phyloP scores from a whole-genome alignment of 768 basidiomycete species.

The Boletus rubroflammeus region DNA sequence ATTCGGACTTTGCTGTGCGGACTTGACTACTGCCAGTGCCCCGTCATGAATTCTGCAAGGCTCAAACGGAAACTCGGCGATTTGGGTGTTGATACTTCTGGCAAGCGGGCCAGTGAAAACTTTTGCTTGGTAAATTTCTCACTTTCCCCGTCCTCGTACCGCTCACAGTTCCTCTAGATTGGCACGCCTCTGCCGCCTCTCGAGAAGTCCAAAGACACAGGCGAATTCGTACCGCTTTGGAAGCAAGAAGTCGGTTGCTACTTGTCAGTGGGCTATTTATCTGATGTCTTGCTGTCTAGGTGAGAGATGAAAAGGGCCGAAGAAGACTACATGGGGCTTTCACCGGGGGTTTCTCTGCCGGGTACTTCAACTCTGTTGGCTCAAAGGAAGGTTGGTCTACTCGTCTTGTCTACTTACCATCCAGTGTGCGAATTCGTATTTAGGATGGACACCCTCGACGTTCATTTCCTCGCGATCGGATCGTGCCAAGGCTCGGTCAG shows the following conservation, averaged over 20 bases:
- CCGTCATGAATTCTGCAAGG: constrained; percentile 47
- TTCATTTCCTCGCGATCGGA: constrained; percentile 87
- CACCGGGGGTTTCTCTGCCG: constrained; percentile 96
- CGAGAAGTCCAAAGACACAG: constrained; percentile 88
- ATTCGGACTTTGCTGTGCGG: too few species aligned
- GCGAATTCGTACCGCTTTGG: constrained; percentile 97
- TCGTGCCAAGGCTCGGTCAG: constrained; percentile 54
- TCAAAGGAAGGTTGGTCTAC: constrained; percentile 79
- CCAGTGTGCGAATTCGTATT: neutral
- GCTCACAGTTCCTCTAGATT: constrained; percentile 49
- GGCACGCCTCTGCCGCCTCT: constrained; percentile 93
- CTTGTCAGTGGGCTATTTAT: constrained; percentile 18
- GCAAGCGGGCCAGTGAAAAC: constrained; percentile 70
- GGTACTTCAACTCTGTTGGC: constrained; percentile 95
- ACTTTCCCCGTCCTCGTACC: neutral
- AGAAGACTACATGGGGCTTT: constrained; percentile 96
- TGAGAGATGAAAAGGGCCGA: constrained; percentile 90
- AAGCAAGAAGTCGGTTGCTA: constrained; percentile 80
- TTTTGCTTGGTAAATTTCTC: constrained; percentile 68
- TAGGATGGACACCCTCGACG: constrained; percentile 93
- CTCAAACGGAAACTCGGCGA: constrained; percentile 86
- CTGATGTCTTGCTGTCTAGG: constrained; percentile 41
- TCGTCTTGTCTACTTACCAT: neutral
- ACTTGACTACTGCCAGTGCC: too few species aligned
- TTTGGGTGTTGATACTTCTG: constrained; percentile 69